Conservation (phyloP, 768 basidiomycete species). For the Leccinum ochraceum region DNA sequence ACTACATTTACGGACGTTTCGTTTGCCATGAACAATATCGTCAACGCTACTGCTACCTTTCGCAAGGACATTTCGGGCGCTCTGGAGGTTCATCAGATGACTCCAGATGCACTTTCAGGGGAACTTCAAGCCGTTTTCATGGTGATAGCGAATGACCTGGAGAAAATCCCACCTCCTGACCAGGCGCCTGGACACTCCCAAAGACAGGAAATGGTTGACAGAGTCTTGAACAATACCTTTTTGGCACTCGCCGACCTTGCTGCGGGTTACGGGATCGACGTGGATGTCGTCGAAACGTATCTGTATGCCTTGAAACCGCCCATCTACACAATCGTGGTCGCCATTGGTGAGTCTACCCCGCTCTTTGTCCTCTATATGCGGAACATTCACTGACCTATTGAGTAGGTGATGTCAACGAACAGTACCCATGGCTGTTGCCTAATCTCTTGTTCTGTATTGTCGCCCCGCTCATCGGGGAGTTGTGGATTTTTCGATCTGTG, state of each 20-base stretch:
- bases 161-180: neutral
- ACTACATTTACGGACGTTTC: slow-evolving; percentile 10
- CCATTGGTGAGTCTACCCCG: slow-evolving; percentile 7
- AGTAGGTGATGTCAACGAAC: slow-evolving; percentile 17
- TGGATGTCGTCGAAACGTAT: slow-evolving; percentile 6
- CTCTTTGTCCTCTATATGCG: neutral
- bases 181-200: slow-evolving; percentile 7
- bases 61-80: slow-evolving; percentile 9
- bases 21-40: slow-evolving; percentile 5
- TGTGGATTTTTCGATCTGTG: slow-evolving; percentile 15
- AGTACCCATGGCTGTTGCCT: slow-evolving; percentile 11
- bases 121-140: slow-evolving; percentile 14
- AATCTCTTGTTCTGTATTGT: slow-evolving; percentile 3
- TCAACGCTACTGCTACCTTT: slow-evolving; percentile 14
- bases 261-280: slow-evolving; percentile 7
- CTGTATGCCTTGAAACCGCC: slow-evolving; percentile 9
- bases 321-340: slow-evolving; percentile 6
- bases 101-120: slow-evolving; percentile 6
- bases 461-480: slow-evolving; percentile 6
- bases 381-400: neutral
- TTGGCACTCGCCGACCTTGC: slow-evolving; percentile 7
- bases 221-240: slow-evolving; percentile 4
- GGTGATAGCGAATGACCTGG: slow-evolving; percentile 1
- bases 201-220: slow-evolving; percentile 9
- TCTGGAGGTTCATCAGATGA: slow-evolving; percentile 7